phyloP scores from a whole-genome alignment of 768 basidiomycete genomes.

The Phanerochaete sordida region DNA sequence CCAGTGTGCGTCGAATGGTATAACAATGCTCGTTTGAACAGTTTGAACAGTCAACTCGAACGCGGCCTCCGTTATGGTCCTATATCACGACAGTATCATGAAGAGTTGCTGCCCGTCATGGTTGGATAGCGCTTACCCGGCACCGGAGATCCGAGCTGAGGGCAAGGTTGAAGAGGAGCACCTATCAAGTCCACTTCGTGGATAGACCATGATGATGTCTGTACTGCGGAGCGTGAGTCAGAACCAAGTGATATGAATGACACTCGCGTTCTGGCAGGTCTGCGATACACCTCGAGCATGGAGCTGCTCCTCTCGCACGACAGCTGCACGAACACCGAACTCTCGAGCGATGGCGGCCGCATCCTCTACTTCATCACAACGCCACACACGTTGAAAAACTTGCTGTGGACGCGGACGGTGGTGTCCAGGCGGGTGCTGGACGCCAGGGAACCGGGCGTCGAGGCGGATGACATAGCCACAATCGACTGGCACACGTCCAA shows the following conservation, averaged over 20 bases:
- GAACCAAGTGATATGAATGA: too few relatives aligned
- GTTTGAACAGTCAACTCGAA: too few relatives aligned
- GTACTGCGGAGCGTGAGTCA: background rate
- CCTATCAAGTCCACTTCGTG: background rate
- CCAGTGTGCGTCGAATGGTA: too few relatives aligned
- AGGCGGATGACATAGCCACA: background rate
- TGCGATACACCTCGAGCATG: background rate
- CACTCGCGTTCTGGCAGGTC: too few relatives aligned
- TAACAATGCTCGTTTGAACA: too few relatives aligned
- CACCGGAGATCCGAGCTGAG: background rate
- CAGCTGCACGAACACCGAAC: background rate
- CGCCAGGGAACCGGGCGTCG: background rate
- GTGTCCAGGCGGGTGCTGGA: background rate
- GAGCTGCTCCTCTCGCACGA: background rate
- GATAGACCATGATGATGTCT: background rate
- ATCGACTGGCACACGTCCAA: conserved; percentile 4
- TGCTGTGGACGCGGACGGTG: background rate
- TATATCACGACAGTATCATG: too few relatives aligned
- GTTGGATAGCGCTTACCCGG: too few relatives aligned
- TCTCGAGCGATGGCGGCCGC: background rate
- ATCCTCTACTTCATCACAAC: background rate
- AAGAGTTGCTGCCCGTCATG: background rate
- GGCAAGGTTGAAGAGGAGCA: background rate
- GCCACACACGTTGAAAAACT: background rate
- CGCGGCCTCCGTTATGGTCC: too few relatives aligned